phyloP scores from a whole-genome alignment of 257 asterid genomes.

The Cinchona pubescens region DNA sequence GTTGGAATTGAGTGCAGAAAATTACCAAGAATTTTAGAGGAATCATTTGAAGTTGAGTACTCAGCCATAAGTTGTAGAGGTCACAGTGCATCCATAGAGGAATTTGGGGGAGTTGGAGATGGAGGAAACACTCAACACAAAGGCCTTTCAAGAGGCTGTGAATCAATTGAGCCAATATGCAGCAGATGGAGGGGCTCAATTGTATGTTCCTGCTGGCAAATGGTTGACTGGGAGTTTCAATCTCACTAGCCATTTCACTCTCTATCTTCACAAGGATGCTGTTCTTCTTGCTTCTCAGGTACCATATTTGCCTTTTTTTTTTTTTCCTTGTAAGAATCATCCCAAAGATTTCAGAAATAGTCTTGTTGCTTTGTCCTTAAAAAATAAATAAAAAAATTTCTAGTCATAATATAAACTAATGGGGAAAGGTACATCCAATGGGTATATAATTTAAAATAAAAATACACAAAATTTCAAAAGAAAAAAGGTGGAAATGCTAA shows the following conservation, averaged over 20 bases:
- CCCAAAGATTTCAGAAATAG: too few relatives aligned
- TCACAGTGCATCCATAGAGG: slow-evolving; percentile 70
- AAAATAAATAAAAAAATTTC: too few relatives aligned
- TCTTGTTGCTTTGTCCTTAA: too few relatives aligned
- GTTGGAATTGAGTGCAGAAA: slow-evolving; percentile 45
- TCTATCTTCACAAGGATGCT: slow-evolving; percentile 71
- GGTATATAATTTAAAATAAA: too few relatives aligned
- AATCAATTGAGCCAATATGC: slow-evolving; percentile 48
- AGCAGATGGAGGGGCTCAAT: slow-evolving; percentile 67
- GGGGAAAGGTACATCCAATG: too few relatives aligned
- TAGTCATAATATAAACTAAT: too few relatives aligned
- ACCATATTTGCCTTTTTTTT: not conserved
- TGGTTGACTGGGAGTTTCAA: slow-evolving; percentile 88
- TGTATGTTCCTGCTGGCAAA: slow-evolving; percentile 73
- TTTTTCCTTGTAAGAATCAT: too few relatives aligned
- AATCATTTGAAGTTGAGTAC: slow-evolving; percentile 34
- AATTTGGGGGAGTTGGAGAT: slow-evolving; percentile 85
- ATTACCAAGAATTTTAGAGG: slow-evolving; percentile 15
- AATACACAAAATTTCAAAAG: too few relatives aligned
- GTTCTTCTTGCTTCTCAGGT: slow-evolving; percentile 90
- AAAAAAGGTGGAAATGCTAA: too few relatives aligned
- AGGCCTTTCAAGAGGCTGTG: slow-evolving; percentile 68
- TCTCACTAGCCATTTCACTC: slow-evolving; percentile 92
- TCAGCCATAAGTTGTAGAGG: slow-evolving; percentile 77
- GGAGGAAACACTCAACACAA: slow-evolving; percentile 67